phyloP scores from a whole-genome alignment of 2,329 filamentous ascomycete genomes.

The Rhexocercosporidium sp. region DNA sequence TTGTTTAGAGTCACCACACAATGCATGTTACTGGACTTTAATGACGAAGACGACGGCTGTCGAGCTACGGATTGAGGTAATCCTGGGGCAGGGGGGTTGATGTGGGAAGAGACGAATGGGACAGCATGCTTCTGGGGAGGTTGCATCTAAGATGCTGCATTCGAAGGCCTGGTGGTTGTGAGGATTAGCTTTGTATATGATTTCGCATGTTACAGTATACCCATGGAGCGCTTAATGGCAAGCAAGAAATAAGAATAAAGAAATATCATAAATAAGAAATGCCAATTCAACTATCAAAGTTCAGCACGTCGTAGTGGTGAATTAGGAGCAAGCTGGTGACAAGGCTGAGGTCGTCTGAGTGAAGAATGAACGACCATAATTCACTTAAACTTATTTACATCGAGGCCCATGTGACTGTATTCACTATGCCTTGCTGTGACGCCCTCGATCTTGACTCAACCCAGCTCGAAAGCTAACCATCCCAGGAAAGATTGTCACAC shows the following conservation, averaged over 20 bases:
- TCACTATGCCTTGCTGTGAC: background rate
- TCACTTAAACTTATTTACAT: background rate
- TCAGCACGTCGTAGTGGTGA: background rate
- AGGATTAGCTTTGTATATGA: conserved; percentile 37
- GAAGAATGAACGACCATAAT: background rate
- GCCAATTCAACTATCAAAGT: background rate
- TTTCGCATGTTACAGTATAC: conserved; percentile 41
- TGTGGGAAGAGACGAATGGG: conserved; percentile 1
- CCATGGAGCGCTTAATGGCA: conserved; percentile 35
- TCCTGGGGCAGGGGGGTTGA: conserved; percentile 17
- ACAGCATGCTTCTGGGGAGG: conserved; percentile 21
- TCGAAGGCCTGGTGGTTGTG: conserved; percentile 2
- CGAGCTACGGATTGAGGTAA: conserved; percentile 14
- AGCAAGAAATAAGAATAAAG: conserved; percentile 11
- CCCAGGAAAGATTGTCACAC: background rate
- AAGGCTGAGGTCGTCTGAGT: background rate
- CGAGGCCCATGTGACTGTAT: background rate
- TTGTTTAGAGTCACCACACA: conserved; percentile 35
- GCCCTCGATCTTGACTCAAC: background rate
- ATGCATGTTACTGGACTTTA: conserved; percentile 30
- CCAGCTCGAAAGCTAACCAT: background rate
- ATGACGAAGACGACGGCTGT: conserved; percentile 24
- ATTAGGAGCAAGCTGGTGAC: background rate
- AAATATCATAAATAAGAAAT: background rate
- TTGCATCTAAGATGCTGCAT: conserved; percentile 28